phyloP scores from a whole-genome alignment of 352 stramenopile species.

The Globisporangium paddicum region DNA sequence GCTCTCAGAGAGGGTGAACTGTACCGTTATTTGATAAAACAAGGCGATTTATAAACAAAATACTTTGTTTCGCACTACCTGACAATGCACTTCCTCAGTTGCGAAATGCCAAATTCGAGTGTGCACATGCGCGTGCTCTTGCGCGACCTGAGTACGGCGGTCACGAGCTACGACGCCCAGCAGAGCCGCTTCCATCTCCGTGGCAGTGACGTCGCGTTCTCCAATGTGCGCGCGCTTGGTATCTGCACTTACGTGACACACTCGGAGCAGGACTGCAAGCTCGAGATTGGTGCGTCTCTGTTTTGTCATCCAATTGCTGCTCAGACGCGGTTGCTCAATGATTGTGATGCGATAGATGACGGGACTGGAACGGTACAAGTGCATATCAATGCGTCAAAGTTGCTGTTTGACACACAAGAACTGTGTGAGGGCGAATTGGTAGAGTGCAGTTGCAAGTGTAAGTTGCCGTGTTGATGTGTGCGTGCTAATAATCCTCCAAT shows the following conservation, averaged over 20 bases:
- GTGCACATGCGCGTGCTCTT: constrained; percentile 24
- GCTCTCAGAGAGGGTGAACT: no score
- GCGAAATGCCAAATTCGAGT: neutral
- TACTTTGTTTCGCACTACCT: no score
- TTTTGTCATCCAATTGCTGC: neutral
- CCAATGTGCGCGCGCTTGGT: constrained; percentile 26
- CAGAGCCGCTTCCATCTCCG: constrained; percentile 18
- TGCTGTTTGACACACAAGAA: constrained; percentile 6
- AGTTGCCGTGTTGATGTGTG: neutral
- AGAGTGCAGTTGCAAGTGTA: neutral
- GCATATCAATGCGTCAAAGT: constrained; percentile 12
- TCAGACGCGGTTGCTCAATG: neutral
- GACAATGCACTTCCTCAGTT: no score
- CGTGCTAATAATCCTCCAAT: neutral
- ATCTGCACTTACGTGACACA: constrained; percentile 15
- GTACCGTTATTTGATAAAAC: no score
- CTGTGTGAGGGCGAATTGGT: constrained; percentile 30
- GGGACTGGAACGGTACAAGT: constrained; percentile 29
- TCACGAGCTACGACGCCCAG: constrained; percentile 16
- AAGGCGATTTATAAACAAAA: no score
- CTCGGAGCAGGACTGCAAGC: constrained; percentile 13
- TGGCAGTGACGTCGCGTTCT: constrained; percentile 9
- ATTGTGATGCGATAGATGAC: constrained; percentile 22
- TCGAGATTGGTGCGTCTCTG: constrained; percentile 25
- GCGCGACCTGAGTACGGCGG: constrained; percentile 20